phyloP scores from a whole-genome alignment of 345 rosid genomes.

The Erodium maritimum region DNA sequence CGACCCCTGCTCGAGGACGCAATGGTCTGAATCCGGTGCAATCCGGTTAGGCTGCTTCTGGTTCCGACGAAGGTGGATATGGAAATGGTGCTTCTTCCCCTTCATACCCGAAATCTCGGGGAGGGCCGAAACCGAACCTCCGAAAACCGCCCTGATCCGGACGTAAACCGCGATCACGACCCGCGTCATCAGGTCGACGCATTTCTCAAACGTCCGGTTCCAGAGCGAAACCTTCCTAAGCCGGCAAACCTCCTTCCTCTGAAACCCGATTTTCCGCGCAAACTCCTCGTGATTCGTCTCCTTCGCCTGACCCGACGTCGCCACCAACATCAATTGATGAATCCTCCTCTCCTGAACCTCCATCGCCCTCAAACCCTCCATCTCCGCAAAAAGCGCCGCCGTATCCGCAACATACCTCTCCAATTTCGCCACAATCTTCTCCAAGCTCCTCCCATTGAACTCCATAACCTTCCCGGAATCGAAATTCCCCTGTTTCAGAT shows the following conservation, averaged over 20 bases:
- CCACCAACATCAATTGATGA: constrained; percentile 15
- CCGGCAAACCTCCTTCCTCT: constrained; percentile 20
- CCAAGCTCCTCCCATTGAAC: constrained; percentile 11
- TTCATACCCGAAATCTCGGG: constrained; percentile 2
- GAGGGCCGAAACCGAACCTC: constrained; percentile 6
- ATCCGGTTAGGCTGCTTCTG: background rate
- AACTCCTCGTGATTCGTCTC: constrained; percentile 15
- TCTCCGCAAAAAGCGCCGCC: constrained; percentile 18
- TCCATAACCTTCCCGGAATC: constrained; percentile 9
- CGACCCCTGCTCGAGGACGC: constrained; percentile 4
- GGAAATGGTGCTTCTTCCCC: constrained; percentile 1
- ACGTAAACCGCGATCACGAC: constrained; percentile 15
- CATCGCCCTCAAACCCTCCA: constrained; percentile 24
- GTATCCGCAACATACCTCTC: constrained; percentile 23
- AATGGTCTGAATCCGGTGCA: constrained; percentile 15
- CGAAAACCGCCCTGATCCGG: constrained; percentile 27
- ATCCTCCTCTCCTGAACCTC: constrained; percentile 31
- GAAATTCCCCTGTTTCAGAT: constrained; percentile 18
- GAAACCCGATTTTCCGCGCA: constrained; percentile 21
- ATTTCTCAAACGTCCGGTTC: constrained; percentile 28
- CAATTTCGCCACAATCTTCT: constrained; percentile 23
- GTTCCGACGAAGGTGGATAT: background rate
- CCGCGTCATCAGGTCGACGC: constrained; percentile 22
- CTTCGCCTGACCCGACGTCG: background rate
- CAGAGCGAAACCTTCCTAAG: constrained; percentile 29